Evolutionary conservation across 805 yeast species (phyloP).

Genomic region (Wickerhamomyces queroliae): DNA sequence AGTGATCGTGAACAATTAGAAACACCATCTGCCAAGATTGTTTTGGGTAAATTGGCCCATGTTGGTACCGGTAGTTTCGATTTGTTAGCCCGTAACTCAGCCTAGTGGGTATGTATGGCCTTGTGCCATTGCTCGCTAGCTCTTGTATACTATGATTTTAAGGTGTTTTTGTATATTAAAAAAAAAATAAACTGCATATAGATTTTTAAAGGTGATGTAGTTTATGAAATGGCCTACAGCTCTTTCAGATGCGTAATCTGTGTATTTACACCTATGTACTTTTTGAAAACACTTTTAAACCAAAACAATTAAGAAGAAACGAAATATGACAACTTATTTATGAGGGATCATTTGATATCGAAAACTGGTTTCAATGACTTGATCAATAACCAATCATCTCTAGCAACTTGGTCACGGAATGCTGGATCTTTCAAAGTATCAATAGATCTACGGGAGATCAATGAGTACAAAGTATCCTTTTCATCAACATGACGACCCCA

Average conservation of each 20-base stretch:
- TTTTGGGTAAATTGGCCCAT: slow-evolving; percentile 80
- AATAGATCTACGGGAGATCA: slow-evolving; percentile 82
- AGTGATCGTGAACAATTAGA: slow-evolving; percentile 84
- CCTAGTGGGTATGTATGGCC: slow-evolving; percentile 8
- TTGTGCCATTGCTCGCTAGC: too few relatives aligned
- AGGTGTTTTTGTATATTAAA: too few relatives aligned
- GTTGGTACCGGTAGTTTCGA: slow-evolving; percentile 98
- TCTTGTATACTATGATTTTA: too few relatives aligned
- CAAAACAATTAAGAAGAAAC: neutral
- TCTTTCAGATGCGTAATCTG: too few relatives aligned
- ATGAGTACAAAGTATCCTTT: slow-evolving; percentile 83
- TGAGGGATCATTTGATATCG: slow-evolving; percentile 49
- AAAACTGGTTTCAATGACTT: slow-evolving; percentile 84
- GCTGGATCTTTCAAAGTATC: slow-evolving; percentile 98
- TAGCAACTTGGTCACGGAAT: slow-evolving; percentile 87
- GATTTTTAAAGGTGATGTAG: neutral
- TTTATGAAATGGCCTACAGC: too few relatives aligned
- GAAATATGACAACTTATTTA: neutral
- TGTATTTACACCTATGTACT: neutral
- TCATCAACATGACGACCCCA: slow-evolving; percentile 99
- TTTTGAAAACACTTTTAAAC: neutral
- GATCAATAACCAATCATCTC: slow-evolving; percentile 93
- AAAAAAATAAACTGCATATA: neutral
- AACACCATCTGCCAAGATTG: slow-evolving; percentile 90
- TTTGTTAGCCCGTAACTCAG: slow-evolving; percentile 41